Percentiles rank a stretch among this genome's conserved stretches.
phyloP scores from a whole-genome alignment of 345 rosid genomes.

The Pugionium dolabratum region DNA sequence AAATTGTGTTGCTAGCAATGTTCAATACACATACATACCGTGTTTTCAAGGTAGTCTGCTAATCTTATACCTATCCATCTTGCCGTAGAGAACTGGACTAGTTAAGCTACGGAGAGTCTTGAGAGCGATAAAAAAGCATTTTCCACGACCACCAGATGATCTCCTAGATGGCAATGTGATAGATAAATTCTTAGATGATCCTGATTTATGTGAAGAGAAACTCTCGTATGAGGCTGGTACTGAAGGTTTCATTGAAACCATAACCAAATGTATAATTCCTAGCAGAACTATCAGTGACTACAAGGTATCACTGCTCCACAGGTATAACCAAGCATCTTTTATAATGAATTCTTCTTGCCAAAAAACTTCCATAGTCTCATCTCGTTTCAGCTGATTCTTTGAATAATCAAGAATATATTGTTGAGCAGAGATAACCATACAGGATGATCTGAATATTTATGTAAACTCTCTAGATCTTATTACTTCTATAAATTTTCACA shows the following conservation, averaged over 20 bases:
- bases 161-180: slow-evolving; percentile 73
- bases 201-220: slow-evolving; percentile 78
- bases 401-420: slow-evolving; percentile 17
- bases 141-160: slow-evolving; percentile 88
- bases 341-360: slow-evolving; percentile 6
- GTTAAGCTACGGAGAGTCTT: slow-evolving; percentile 95
- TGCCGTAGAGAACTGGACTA: slow-evolving; percentile 82
- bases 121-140: slow-evolving; percentile 92
- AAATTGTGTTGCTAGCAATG: slow-evolving; percentile 20
- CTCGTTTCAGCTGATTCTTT: slow-evolving; percentile 21
- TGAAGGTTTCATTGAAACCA: slow-evolving; percentile 73
- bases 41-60: slow-evolving; percentile 31
- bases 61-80: slow-evolving; percentile 25
- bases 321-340: slow-evolving; percentile 46
- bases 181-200: slow-evolving; percentile 84
- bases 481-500: slow-evolving; percentile 13
- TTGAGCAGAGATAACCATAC: slow-evolving; percentile 17
- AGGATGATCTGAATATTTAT: slow-evolving; percentile 14
- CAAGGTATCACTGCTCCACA: slow-evolving; percentile 52
- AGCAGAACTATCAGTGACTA: slow-evolving; percentile 60
- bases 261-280: slow-evolving; percentile 64
- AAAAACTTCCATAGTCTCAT: slow-evolving; percentile 10
- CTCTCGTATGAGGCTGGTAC: slow-evolving; percentile 86
- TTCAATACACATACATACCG: neutral
- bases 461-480: neutral